Percentiles rank a stretch among this genome's conserved stretches.
Evolutionary conservation across 1,284 basidiomycete species (phyloP).

Genomic region (Pyrrhoderma lamaoense): DNA sequence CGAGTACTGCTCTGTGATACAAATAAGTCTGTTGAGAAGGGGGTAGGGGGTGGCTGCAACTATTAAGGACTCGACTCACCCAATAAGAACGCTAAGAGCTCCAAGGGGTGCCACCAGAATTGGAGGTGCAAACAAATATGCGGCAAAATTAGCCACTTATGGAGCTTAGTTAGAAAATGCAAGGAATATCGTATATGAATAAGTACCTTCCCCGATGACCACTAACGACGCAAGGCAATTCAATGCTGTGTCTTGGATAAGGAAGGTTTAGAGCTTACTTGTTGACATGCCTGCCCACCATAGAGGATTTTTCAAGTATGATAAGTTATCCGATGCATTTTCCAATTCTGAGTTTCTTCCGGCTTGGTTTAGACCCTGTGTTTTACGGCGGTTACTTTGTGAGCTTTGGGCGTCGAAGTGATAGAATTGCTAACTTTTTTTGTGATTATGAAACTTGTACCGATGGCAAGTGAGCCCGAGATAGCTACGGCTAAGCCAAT

Average conservation of each 20-base stretch:
- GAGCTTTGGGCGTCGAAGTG: neutral
- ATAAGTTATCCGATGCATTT: constrained; percentile 67
- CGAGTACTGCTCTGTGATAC: constrained; percentile 74
- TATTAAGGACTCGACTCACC: constrained; percentile 38
- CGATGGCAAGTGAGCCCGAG: constrained; percentile 78
- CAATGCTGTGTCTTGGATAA: constrained; percentile 10
- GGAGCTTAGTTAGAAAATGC: neutral
- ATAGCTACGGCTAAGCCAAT: constrained; percentile 85
- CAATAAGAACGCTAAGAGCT: constrained; percentile 94
- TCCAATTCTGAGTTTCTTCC: constrained; percentile 46
- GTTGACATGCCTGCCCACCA: constrained; percentile 98
- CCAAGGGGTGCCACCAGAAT: constrained; percentile 96
- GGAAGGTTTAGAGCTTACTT: constrained; percentile 49
- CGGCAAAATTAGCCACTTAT: constrained; percentile 95
- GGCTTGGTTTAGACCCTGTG: constrained; percentile 78
- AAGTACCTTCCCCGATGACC: constrained; percentile 80
- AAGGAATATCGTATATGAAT: neutral
- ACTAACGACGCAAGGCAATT: constrained; percentile 42
- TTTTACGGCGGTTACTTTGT: neutral
- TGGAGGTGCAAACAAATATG: constrained; percentile 96
- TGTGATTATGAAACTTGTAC: constrained; percentile 92
- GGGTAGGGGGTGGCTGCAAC: neutral
- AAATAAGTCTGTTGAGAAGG: constrained; percentile 3
- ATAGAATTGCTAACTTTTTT: constrained; percentile 66
- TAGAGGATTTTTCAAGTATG: constrained; percentile 89